Base-by-base conservation (phyloP, 1,139 yeast genomes). In the Geotrichum restrictum region DNA sequence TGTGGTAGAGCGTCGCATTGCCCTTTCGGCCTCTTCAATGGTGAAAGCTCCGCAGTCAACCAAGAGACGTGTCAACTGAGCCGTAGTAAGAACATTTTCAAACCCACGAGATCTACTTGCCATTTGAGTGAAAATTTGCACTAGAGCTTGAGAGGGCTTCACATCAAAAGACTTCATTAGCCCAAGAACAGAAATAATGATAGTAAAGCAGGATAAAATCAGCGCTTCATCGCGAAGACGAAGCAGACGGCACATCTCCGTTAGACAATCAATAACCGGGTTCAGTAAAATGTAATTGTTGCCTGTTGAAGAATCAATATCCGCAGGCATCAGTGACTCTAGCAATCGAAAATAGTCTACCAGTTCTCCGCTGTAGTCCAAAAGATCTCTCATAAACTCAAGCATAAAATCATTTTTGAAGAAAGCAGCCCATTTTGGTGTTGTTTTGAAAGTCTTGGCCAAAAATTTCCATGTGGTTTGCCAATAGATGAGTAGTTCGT, bases 331-430 rank as follows among this genome's bases (percentile, higher is more conserved):
- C 37, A 70, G 70, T 13, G 71, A 71, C 32, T 70, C 76, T 44
- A 88, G 71, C 10, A 78, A 70, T 54, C 85, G 74, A 62, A 79
- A 85, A 2, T 91, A 81, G 54, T 79, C 83, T 18, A 91, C 68
- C 40, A 91, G 70, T 1, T 76, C 70, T 58, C 83, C 83, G 59
- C 96, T 84, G 48, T 87, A 74, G 60, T 91, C 97, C 51, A 89
- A 74, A 0, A 88, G 83, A 66, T 89, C 96, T 65, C 95, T 80
- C 16, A 96, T 87, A 60, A 88, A 89, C 57, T 87, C 94, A 48
- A 85, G 76, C 64, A 88, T 73, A 49, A 78, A 78, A 0, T 76
- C 75, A 34, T 80, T 74, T 45, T 78, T 80, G 62, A 82, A 83
- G 38, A 73, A 70, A 3, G 59, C 58, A 0, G 95, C 88, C 98